Evolutionary conservation across 2,329 filamentous ascomycete species (phyloP).

Genomic region (Colletotrichum tofieldiae): DNA sequence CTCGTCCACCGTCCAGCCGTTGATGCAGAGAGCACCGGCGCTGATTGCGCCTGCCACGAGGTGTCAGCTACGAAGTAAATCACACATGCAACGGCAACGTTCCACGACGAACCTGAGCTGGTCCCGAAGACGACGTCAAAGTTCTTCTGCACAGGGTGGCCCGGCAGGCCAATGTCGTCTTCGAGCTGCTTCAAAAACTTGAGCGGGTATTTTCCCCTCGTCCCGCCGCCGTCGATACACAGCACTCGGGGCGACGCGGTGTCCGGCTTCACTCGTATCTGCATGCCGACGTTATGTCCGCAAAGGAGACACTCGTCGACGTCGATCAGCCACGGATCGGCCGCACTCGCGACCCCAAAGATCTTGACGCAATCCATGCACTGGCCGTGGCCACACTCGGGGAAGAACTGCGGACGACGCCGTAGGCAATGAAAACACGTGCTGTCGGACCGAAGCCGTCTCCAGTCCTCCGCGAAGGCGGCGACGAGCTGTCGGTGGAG

Average conservation of each 20-base stretch:
- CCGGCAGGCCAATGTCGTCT: constrained; percentile 40
- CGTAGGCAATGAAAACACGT: neutral
- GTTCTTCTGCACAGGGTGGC: constrained; percentile 9
- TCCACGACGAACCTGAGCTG: constrained; percentile 11
- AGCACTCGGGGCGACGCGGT: constrained; percentile 13
- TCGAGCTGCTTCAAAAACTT: constrained; percentile 49
- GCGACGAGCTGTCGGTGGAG: constrained; percentile 8
- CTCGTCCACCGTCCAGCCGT: constrained; percentile 19
- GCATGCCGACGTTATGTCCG: neutral
- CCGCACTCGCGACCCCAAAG: neutral
- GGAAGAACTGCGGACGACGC: neutral
- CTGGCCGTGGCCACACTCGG: constrained; percentile 8
- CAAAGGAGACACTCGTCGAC: constrained; percentile 11
- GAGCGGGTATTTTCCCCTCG: constrained; percentile 50
- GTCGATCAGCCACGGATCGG: constrained; percentile 8
- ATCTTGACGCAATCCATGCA: constrained; percentile 18
- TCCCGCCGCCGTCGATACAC: constrained; percentile 48
- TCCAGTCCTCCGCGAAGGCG: neutral
- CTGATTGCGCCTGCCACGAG: constrained; percentile 1
- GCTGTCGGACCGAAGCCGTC: neutral
- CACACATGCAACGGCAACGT: neutral
- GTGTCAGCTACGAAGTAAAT: neutral
- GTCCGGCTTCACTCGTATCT: constrained; percentile 11
- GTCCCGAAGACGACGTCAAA: constrained; percentile 24
- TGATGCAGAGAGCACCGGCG: constrained; percentile 10